Conservation (phyloP, 352 stramenopile genomes). For the Pythium aquatile region DNA sequence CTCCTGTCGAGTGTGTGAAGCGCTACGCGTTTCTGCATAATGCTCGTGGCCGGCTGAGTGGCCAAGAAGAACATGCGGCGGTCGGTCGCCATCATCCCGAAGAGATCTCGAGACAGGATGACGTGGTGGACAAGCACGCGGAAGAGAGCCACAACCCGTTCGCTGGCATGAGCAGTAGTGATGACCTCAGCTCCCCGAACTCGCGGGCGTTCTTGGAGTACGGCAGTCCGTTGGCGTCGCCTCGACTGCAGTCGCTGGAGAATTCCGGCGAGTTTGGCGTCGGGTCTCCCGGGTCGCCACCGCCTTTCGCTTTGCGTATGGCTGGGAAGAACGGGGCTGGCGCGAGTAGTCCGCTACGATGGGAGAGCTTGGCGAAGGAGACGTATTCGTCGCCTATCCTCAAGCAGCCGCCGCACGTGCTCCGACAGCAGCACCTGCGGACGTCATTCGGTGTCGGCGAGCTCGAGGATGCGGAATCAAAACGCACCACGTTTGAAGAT, state of each 20-base stretch:
- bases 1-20: slow-evolving; percentile 80
- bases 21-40: slow-evolving; percentile 72
- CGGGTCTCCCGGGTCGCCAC: slow-evolving; percentile 54
- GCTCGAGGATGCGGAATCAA: slow-evolving; percentile 28
- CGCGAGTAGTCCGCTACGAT: slow-evolving; percentile 55
- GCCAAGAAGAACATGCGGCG: slow-evolving; percentile 10
- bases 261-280: slow-evolving; percentile 52
- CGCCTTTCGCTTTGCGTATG: slow-evolving; percentile 59
- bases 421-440: slow-evolving; percentile 33
- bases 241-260: slow-evolving; percentile 54
- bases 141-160: slow-evolving; percentile 30
- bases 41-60: slow-evolving; percentile 36
- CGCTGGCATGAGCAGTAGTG: slow-evolving; percentile 41
- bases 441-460: slow-evolving; percentile 43
- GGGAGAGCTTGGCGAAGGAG: slow-evolving; percentile 65
- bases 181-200: slow-evolving; percentile 36
- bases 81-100: slow-evolving; percentile 1
- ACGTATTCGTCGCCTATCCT: slow-evolving; percentile 58
- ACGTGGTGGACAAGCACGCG: slow-evolving; percentile 29
- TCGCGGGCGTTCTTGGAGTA: slow-evolving; percentile 50
- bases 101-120: slow-evolving; percentile 23
- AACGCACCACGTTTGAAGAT: slow-evolving; percentile 29
- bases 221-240: slow-evolving; percentile 55
- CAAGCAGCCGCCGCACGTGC: slow-evolving; percentile 39
- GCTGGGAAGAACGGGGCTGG: slow-evolving; percentile 1